phyloP scores from a whole-genome alignment of 345 rosid genomes.

The Salix purpurea region DNA sequence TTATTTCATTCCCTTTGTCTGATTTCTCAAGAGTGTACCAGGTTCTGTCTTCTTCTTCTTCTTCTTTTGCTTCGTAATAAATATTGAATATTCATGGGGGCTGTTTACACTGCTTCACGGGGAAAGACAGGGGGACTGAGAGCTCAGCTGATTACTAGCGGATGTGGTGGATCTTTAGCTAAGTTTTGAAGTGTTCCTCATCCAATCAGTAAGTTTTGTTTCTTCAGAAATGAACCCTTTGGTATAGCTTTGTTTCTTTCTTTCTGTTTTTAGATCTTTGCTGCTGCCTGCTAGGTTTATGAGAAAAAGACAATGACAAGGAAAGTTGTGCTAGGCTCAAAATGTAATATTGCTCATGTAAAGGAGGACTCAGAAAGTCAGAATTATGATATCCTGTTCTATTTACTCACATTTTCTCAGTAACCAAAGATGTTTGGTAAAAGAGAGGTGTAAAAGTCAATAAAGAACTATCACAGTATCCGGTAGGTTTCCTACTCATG shows the following conservation, averaged over 20 bases:
- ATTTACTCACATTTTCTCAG: slow-evolving; percentile 5
- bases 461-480: not conserved
- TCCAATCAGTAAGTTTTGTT: not conserved
- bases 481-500: not conserved
- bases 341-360: not conserved
- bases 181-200: not conserved
- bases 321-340: not conserved
- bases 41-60: not conserved
- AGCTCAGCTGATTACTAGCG: not conserved
- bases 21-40: not conserved
- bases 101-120: not conserved
- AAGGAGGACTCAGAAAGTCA: not conserved
- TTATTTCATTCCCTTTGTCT: not conserved
- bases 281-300: slow-evolving; percentile 3
- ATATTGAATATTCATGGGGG: not conserved
- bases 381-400: slow-evolving; percentile 2
- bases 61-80: not conserved
- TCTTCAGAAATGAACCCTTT: not conserved
- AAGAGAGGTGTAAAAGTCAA: slow-evolving; percentile 25
- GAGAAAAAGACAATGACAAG: not conserved
- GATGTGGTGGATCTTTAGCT: not conserved
- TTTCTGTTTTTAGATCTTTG: not conserved
- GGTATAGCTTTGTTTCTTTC: not conserved
- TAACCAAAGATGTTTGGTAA: slow-evolving; percentile 22
- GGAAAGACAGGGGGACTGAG: not conserved